Percentiles rank a stretch among this genome's conserved stretches.
These are phyloP conservation scores for Aspergillus sp. DNA, from an alignment of 2,329 filamentous ascomycete genomes.

Conservation along the genomic window DNA sequence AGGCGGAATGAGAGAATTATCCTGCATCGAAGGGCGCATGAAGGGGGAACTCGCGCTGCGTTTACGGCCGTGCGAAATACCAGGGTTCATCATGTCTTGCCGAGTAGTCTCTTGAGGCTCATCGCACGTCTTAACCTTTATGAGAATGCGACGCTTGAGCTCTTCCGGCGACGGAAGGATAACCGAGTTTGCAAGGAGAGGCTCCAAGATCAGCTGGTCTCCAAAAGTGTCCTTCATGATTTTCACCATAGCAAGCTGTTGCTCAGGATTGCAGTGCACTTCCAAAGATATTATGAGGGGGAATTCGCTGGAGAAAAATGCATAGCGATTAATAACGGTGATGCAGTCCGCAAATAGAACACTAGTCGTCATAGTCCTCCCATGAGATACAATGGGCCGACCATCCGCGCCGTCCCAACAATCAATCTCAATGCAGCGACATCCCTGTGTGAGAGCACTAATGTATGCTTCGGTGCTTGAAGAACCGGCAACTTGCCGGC, in stretches of 20 bases:
- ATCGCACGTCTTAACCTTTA: slow-evolving; percentile 89
- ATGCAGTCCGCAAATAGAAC: slow-evolving; percentile 91
- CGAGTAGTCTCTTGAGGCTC: slow-evolving; percentile 49
- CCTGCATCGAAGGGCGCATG: slow-evolving; percentile 60
- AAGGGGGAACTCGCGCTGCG: slow-evolving; percentile 79
- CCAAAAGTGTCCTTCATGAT: slow-evolving; percentile 86
- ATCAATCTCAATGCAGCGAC: slow-evolving; percentile 94
- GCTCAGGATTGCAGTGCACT: slow-evolving; percentile 81
- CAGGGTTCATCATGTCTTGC: slow-evolving; percentile 41
- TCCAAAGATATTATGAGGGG: slow-evolving; percentile 94
- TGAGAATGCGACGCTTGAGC: slow-evolving; percentile 76
- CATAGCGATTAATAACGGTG: slow-evolving; percentile 89
- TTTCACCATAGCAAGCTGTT: slow-evolving; percentile 84
- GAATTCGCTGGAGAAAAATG: slow-evolving; percentile 82
- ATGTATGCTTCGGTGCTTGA: slow-evolving; percentile 97
- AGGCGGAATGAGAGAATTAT: slow-evolving; percentile 54
- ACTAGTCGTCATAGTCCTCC: slow-evolving; percentile 81
- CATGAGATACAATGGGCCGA: slow-evolving; percentile 86
- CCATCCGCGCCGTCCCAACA: slow-evolving; percentile 94
- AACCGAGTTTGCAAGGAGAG: slow-evolving; percentile 66
- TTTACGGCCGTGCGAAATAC: slow-evolving; percentile 44
- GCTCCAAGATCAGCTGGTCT: slow-evolving; percentile 72
- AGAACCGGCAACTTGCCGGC: slow-evolving; percentile 82
- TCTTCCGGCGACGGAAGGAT: slow-evolving; percentile 82
- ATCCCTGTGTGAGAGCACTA: slow-evolving; percentile 79